These are phyloP conservation scores for Hansenula sp. DNA, from an alignment of 1,139 yeast species.

Conservation along the genomic window DNA sequence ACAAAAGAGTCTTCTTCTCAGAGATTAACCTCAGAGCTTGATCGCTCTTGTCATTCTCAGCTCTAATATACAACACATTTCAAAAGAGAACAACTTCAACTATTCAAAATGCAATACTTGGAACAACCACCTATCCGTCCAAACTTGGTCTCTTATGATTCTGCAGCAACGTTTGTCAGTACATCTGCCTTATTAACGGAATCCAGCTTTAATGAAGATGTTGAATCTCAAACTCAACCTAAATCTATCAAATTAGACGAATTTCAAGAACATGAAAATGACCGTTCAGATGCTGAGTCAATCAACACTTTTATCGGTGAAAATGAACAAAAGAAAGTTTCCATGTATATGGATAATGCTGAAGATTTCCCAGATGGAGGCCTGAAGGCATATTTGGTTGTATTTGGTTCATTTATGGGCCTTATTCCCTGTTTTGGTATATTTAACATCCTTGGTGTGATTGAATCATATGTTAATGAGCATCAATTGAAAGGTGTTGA, in stretches of 20 bases:
- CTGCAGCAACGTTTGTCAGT: neutral
- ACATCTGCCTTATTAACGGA: neutral
- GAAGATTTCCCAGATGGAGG: slow-evolving; percentile 23
- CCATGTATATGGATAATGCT: slow-evolving; percentile 13
- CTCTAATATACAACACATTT: neutral
- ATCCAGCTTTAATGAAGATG: neutral
- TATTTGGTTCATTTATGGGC: slow-evolving; percentile 56
- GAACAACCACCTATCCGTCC: neutral
- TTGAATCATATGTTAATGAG: slow-evolving; percentile 52
- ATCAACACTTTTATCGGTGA: neutral
- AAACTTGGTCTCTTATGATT: neutral
- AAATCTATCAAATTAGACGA: neutral
- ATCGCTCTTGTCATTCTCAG: too few species aligned
- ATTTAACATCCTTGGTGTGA: slow-evolving; percentile 58
- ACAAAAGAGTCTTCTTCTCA: too few species aligned
- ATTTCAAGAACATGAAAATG: neutral
- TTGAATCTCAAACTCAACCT: neutral
- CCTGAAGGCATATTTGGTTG: slow-evolving; percentile 15
- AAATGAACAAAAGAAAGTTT: neutral
- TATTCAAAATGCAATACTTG: neutral
- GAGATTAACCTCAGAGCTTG: too few species aligned
- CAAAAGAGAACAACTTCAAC: neutral
- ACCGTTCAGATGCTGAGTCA: neutral
- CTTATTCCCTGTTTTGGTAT: slow-evolving; percentile 57
- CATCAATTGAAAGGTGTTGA: slow-evolving; percentile 44